Base-by-base conservation (phyloP, 257 asterid species). In the Avicennia marina region DNA sequence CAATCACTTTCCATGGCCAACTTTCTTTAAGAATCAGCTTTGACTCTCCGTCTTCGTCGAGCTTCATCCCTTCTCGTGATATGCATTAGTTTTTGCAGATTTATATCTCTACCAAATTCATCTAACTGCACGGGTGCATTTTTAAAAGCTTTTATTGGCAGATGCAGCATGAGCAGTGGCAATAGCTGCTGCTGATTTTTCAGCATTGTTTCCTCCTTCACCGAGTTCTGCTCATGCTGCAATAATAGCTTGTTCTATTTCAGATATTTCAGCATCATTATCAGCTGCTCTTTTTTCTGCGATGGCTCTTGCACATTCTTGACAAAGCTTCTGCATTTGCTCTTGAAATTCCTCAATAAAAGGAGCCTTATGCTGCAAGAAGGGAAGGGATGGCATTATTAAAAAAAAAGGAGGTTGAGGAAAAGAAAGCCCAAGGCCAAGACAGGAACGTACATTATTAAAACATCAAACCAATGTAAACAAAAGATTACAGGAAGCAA, bases 331-430 rank as follows among this genome's bases (percentile, higher is more conserved):
- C 72, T 82, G 94, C 81, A 89, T 78, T 60, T 82, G 95, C 48
- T 89, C 95, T 69, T 89, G 97, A 40, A 93, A 94, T 76, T 93
- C 97, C 77, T 89, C 97, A 19, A 93, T 93, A 71, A 60, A 86
- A 54, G 97, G 97, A 53, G 91, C 95, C 70, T 87, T 89, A 79
- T 93, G 81, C 99, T 93, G 87, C 68, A 69, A 78, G 34, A 55
- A 12, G n/a, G n/a, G n/a, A n/a, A n/a, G n/a, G n/a, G n/a, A n/a
- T n/a, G n/a, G n/a, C n/a, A n/a, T n/a, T n/a, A n/a, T n/a, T n/a
- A 24, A 41, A 51, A 64, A 52, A 41, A 19, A 19, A 6, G 24
- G 29, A 25, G 45, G 24, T 41, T 13, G n/a, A 33, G 21, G 6
- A 19, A 43, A 11, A 8, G 20, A 36, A 17, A 39, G 16, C n/a